phyloP scores from a whole-genome alignment of 1,284 basidiomycete genomes.

The Kalmanozyma brasiliensis region DNA sequence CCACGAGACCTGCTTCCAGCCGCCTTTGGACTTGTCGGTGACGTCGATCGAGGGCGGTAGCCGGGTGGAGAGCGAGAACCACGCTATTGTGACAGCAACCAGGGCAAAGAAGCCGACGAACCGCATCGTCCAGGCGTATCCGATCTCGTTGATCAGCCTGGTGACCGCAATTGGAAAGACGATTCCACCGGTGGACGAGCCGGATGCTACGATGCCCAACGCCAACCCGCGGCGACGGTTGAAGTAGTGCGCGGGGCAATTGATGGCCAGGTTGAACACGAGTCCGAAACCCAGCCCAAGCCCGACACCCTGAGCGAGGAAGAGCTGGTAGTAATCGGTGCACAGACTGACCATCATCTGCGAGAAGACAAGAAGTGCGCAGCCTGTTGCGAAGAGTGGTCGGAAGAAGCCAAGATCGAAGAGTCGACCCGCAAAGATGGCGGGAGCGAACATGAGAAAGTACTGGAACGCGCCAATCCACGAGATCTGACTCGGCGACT shows the following conservation, averaged over 20 bases:
- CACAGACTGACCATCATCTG: conserved; percentile 60
- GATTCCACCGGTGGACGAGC: conserved; percentile 55
- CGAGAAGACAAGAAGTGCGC: conserved; percentile 43
- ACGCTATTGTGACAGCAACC: conserved; percentile 27
- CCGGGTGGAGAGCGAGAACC: conserved; percentile 42
- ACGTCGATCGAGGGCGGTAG: conserved; percentile 45
- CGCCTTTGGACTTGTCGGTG: conserved; percentile 38
- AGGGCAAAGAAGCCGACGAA: conserved; percentile 54
- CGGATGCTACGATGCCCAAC: conserved; percentile 49
- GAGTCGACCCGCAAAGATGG: conserved; percentile 45
- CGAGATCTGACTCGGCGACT: conserved; percentile 37
- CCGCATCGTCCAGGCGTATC: conserved; percentile 52
- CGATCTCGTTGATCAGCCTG: conserved; percentile 39
- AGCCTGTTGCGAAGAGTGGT: conserved; percentile 29
- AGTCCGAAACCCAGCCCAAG: conserved; percentile 55
- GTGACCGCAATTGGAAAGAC: conserved; percentile 57
- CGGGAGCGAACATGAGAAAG: conserved; percentile 47
- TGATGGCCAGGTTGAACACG: conserved; percentile 43
- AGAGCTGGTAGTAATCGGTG: conserved; percentile 56
- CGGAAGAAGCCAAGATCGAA: conserved; percentile 54
- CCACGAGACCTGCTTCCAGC: conserved; percentile 45
- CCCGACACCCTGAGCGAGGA: conserved; percentile 58
- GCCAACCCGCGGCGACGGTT: conserved; percentile 36
- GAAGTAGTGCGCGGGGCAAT: conserved; percentile 47
- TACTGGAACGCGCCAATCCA: conserved; percentile 57